Conservation (phyloP, 345 rosid genomes). For the Hibiscus trionum region DNA sequence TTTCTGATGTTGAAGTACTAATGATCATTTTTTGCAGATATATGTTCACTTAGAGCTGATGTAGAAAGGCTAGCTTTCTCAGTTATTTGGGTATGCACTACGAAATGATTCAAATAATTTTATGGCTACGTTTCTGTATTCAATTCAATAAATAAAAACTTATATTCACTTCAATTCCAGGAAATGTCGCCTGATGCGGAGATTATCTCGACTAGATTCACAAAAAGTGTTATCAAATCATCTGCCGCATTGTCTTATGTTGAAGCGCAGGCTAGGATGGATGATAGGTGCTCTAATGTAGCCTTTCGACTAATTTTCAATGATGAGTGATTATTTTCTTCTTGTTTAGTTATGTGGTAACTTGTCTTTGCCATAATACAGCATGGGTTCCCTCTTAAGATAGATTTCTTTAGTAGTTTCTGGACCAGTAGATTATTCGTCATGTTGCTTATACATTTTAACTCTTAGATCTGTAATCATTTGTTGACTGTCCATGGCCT, state of each 20-base stretch:
- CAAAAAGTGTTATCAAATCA: slow-evolving; percentile 89
- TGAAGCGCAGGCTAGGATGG: slow-evolving; percentile 99
- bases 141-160: not conserved
- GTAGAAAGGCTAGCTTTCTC: slow-evolving; percentile 98
- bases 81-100: slow-evolving; percentile 73
- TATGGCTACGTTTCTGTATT: not conserved
- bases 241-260: slow-evolving; percentile 91
- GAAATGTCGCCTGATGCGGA: slow-evolving; percentile 94
- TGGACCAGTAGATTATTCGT: not conserved
- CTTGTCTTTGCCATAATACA: not conserved
- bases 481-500: not conserved
- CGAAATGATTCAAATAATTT: slow-evolving; percentile 5
- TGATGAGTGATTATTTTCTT: not conserved
- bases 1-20: not conserved
- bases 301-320: slow-evolving; percentile 8
- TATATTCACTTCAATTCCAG: slow-evolving; percentile 29
- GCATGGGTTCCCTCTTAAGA: not conserved
- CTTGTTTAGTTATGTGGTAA: not conserved
- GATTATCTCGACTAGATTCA: slow-evolving; percentile 68
- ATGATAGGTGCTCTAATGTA: slow-evolving; percentile 62
- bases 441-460: not conserved
- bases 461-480: not conserved
- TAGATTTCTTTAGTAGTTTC: not conserved
- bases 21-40: slow-evolving; percentile 45
- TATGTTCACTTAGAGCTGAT: slow-evolving; percentile 92